Percentiles rank a stretch among this genome's conserved stretches.
Evolutionary conservation across 108 stramenopile species (phyloP).

Genomic region (Discostella stelligeroides): DNA sequence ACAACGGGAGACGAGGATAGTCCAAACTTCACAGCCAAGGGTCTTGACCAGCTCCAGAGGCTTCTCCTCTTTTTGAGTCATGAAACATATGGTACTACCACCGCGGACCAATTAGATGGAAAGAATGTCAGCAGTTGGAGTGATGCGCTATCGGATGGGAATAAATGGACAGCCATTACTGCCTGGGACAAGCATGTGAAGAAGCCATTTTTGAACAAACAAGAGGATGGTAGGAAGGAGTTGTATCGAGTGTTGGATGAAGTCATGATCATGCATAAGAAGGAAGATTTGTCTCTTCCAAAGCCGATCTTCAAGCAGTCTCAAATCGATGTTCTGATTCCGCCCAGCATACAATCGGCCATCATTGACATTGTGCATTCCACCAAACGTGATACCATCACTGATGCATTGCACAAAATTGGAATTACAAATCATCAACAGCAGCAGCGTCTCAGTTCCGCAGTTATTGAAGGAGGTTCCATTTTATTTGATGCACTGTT

Average conservation of each 20-base stretch:
- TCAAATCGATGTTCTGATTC: constrained; percentile 44
- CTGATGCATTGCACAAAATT: constrained; percentile 1
- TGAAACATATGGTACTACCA: constrained; percentile 39
- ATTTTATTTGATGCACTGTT: constrained; percentile 28
- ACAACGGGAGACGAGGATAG: constrained; percentile 63
- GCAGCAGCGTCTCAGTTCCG: background rate
- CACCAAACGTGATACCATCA: background rate
- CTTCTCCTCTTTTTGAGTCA: constrained; percentile 54
- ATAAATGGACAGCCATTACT: constrained; percentile 37
- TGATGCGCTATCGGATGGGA: background rate
- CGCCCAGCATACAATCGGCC: constrained; percentile 33
- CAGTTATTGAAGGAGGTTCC: constrained; percentile 10
- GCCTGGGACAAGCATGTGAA: constrained; percentile 56
- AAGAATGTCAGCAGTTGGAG: background rate
- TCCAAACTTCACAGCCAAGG: constrained; percentile 27
- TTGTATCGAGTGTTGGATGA: constrained; percentile 40
- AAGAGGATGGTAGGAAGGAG: constrained; percentile 36
- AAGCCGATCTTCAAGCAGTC: constrained; percentile 55
- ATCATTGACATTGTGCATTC: constrained; percentile 31
- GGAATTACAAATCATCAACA: background rate
- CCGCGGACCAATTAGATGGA: background rate
- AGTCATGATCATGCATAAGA: constrained; percentile 64
- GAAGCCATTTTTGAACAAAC: constrained; percentile 45
- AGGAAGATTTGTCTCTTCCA: constrained; percentile 60
- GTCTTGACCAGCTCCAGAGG: constrained; percentile 59